Evolutionary conservation across 495 filamentous ascomycete genomes (phyloP).

Genomic region (Aspergillus sparsus): DNA sequence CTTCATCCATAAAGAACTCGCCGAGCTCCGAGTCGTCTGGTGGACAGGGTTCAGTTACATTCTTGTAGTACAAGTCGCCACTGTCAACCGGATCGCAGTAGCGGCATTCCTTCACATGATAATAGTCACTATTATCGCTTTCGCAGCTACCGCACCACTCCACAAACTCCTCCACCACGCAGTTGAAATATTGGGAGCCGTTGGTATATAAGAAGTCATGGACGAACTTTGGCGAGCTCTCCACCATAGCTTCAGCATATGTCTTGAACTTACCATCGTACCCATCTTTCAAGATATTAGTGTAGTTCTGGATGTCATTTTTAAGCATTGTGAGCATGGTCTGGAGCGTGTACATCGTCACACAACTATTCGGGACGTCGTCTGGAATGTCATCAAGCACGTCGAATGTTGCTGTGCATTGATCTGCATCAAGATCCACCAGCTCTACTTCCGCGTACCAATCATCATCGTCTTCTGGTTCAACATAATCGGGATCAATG

Average conservation of each 20-base stretch:
- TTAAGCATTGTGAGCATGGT: neutral
- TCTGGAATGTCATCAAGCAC: neutral
- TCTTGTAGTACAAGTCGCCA: neutral
- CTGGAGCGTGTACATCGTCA: neutral
- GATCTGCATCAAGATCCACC: too few species aligned
- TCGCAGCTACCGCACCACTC: neutral
- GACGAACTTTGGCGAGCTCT: neutral
- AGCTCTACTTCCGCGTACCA: too few species aligned
- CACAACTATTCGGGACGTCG: neutral
- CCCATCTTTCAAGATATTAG: neutral
- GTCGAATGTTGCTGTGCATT: neutral
- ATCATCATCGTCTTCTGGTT: too few species aligned
- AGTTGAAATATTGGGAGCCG: constrained; percentile 1
- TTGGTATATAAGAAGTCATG: constrained; percentile 4
- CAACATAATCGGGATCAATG: too few species aligned
- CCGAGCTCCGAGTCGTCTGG: neutral
- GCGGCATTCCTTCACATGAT: neutral
- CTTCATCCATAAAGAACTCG: neutral
- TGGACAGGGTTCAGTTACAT: neutral
- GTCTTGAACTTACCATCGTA: neutral
- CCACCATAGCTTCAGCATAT: neutral
- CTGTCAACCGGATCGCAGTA: neutral
- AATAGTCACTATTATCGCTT: neutral
- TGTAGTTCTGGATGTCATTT: neutral
- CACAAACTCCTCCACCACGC: neutral